phyloP scores from a whole-genome alignment of 495 filamentous ascomycete species.

The Saxophila tyrrhenica region DNA sequence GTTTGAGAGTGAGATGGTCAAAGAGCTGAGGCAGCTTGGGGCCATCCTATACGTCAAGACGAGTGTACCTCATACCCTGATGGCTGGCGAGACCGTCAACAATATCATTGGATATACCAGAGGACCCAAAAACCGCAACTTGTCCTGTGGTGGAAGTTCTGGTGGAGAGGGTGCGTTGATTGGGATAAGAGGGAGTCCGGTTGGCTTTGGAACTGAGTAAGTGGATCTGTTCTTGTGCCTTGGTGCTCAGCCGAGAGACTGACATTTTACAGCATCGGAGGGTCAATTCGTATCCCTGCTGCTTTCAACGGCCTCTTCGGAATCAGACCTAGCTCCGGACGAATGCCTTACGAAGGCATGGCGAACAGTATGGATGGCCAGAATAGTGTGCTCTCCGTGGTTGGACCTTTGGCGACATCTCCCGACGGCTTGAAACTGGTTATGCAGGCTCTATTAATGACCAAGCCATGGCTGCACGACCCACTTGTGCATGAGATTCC shows the following conservation, averaged over 20 bases:
- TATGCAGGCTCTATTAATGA: constrained; percentile 42
- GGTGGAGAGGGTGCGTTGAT: constrained; percentile 34
- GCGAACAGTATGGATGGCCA: constrained; percentile 50
- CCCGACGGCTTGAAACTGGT: constrained; percentile 41
- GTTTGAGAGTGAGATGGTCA: constrained; percentile 30
- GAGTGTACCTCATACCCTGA: constrained; percentile 48
- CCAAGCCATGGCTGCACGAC: constrained; percentile 54
- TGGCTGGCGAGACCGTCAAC: constrained; percentile 48
- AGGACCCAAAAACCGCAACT: constrained; percentile 30
- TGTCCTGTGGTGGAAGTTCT: constrained; percentile 25
- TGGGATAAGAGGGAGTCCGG: constrained; percentile 23
- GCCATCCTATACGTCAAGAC: constrained; percentile 59
- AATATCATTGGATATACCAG: constrained; percentile 33
- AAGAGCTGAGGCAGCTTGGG: constrained; percentile 42
- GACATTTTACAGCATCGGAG: constrained; percentile 11
- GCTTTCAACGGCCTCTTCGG: constrained; percentile 38
- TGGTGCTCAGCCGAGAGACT: not conserved
- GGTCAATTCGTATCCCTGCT: constrained; percentile 40
- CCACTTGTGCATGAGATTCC: constrained; percentile 50
- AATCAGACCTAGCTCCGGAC: constrained; percentile 32
- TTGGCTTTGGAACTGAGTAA: constrained; percentile 31
- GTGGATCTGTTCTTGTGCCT: not conserved
- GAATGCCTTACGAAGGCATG: constrained; percentile 42
- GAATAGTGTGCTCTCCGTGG: constrained; percentile 43
- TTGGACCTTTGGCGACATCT: constrained; percentile 45